Base-by-base conservation (phyloP, 1,139 yeast species). In the Yamadazyma blattariae region DNA sequence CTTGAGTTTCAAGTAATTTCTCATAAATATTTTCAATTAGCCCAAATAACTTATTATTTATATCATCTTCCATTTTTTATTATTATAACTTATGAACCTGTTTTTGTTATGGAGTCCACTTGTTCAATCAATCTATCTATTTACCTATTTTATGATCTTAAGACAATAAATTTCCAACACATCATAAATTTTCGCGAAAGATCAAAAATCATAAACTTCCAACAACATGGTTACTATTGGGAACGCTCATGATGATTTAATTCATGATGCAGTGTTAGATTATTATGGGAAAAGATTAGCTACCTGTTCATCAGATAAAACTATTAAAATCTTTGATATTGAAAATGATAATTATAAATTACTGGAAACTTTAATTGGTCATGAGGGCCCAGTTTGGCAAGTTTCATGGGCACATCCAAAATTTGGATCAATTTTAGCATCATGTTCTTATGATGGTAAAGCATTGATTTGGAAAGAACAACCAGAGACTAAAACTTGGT, bases 401-500 rank as follows among this genome's bases (percentile, higher is more conserved):
- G 95, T 90, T 23, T 79, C 90, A 35, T 92, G 98, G 99, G 97
- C 98, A 2, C 98, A 94, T 58, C 98, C 99, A 28, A 92, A 92
- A 60, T 92, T 92, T 55, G 98, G 98, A 25, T 84, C 89, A 6
- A 87, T 92, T 46, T 71, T 92, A 47, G 98, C 98, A 1, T 84
- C 96, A 20, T 89, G 96, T 48, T 87, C 96, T 1, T 94, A 88
- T 54, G 98, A 92, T 56, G 98, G 98, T 37, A 84, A 83, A 54
- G 97, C 88, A 8, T 67, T 90, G 45, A 81, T 94, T 51, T 92
- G 98, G 98, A 84, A 89, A 56, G 97, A 92, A 59, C 69, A 64
- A 38, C 73, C 71, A 17, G 96, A 88, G 51, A 81, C 82, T 37
- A 90, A 86, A 35, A 79, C 74, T 51, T 94, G 98, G 98, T 70